Evolutionary conservation across 192 early-diverging fungal genomes (phyloP).

Genomic region (Chytriomyces sp.): DNA sequence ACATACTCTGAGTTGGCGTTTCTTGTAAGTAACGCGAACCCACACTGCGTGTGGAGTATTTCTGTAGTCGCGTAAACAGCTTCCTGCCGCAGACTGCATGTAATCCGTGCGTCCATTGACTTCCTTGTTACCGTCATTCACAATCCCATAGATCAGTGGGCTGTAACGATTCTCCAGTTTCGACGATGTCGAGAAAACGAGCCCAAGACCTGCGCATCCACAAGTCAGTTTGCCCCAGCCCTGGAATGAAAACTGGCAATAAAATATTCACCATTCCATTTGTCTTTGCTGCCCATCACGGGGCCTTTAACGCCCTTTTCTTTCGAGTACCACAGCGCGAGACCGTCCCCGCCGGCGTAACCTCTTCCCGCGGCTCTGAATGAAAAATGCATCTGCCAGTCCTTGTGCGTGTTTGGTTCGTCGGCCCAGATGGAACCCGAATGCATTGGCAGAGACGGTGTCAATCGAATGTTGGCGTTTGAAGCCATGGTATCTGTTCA

Average conservation of each 20-base stretch:
- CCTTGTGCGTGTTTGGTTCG: slow-evolving; percentile 62
- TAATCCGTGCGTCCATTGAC: slow-evolving; percentile 53
- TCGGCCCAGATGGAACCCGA: slow-evolving; percentile 67
- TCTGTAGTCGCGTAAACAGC: slow-evolving; percentile 71
- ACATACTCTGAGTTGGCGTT: slow-evolving; percentile 52
- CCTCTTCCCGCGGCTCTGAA: slow-evolving; percentile 65
- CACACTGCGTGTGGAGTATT: slow-evolving; percentile 62
- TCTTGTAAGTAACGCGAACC: slow-evolving; percentile 66
- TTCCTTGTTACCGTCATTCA: slow-evolving; percentile 68
- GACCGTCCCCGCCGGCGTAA: slow-evolving; percentile 69
- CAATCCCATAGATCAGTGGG: slow-evolving; percentile 61
- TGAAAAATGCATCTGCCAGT: slow-evolving; percentile 75
- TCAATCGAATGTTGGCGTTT: slow-evolving; percentile 52
- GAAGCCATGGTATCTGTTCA: slow-evolving; percentile 36
- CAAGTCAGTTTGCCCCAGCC: slow-evolving; percentile 32
- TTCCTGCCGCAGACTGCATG: slow-evolving; percentile 39
- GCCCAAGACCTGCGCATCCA: slow-evolving; percentile 6
- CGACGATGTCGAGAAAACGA: slow-evolving; percentile 27
- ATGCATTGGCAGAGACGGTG: slow-evolving; percentile 62
- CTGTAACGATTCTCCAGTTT: slow-evolving; percentile 47
- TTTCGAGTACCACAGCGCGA: slow-evolving; percentile 85
- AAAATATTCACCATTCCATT: slow-evolving; percentile 58
- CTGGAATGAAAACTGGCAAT: neutral
- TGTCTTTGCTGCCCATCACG: slow-evolving; percentile 69
- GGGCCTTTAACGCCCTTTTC: slow-evolving; percentile 55